Conservation (phyloP, 306 rosid genomes). For the Biancaea sappan region DNA sequence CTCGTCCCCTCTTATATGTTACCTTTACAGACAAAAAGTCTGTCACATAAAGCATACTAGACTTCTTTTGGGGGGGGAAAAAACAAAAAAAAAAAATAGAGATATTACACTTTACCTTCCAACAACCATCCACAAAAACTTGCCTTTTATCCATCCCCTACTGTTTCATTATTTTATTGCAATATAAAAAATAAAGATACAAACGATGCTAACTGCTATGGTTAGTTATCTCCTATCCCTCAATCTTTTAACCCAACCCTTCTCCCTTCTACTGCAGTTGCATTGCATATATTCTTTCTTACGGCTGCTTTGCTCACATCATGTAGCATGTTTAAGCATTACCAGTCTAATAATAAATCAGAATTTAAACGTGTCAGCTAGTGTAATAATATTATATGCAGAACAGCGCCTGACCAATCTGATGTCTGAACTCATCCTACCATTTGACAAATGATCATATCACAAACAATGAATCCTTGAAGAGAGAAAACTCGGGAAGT, state of each 20-base stretch:
- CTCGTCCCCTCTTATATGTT: neutral
- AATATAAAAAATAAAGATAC: neutral
- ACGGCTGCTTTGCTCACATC: neutral
- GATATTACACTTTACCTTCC: neutral
- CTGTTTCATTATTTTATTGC: neutral
- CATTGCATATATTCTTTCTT: neutral
- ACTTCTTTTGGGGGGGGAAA: too few relatives aligned
- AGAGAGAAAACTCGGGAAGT: conserved; percentile 3
- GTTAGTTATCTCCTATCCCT: neutral
- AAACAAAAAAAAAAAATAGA: neutral
- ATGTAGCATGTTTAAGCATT: conserved; percentile 1
- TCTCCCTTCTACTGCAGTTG: neutral
- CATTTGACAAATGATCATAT: neutral
- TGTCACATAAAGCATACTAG: neutral
- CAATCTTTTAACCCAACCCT: neutral
- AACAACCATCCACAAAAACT: neutral
- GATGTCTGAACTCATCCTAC: neutral
- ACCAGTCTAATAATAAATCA: neutral
- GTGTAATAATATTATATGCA: conserved; percentile 1
- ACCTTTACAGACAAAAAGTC: neutral
- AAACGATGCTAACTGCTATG: neutral
- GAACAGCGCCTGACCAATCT: neutral
- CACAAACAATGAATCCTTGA: neutral
- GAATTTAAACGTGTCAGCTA: neutral
- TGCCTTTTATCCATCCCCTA: neutral